Base-by-base conservation (phyloP, 176 grass and related monocot species). In the Oryza punctata region DNA sequence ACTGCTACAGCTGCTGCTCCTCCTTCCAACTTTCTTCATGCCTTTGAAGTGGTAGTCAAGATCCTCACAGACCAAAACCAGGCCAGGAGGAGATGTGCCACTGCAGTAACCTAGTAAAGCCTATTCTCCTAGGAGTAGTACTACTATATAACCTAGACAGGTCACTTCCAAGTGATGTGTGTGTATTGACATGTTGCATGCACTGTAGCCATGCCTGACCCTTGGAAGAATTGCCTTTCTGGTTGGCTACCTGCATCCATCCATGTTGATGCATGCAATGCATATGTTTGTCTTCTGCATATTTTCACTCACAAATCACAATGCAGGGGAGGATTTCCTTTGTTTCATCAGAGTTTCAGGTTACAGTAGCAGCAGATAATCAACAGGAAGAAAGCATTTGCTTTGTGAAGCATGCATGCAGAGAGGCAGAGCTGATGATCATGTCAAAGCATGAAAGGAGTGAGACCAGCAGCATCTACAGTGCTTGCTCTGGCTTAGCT, bases 41-140 rank as follows among this genome's bases (percentile, higher is more conserved):
- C 71, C 43, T 19, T 44, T 44, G 8, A 54, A 54, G 40, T 83
- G 80, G 75, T 7, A 47, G 76, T 88, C 81, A 88, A 88, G 81
- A 78, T 84, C 75, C 73, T 83, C 40, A 24, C 79, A 72, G 65
- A 41, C 79, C 66, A 72, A 60, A 38, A 24, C 69, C 54, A 64
- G 65, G 33, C 18, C 49, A 82, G 69, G 74, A 72, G 54, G 19
- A 30, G 77, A 35, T 75, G 70, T 69, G 47, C 63, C 40, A 12
- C 50, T 77, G 79, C 86, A 65, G 73, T 18, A 82, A 78, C 65
- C 72, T 72, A 37, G 35, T 37, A 24, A 2, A 29, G 13, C 63
- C 46, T 5, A 65, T 65, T 67, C 10, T 1, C 27, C 49, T 12
- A 1, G n/a, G 2, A 61, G n/a, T 12, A 1, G 19, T 0, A 59